phyloP scores from a whole-genome alignment of 805 yeast species.

The Wickerhamiella sorbophila region DNA sequence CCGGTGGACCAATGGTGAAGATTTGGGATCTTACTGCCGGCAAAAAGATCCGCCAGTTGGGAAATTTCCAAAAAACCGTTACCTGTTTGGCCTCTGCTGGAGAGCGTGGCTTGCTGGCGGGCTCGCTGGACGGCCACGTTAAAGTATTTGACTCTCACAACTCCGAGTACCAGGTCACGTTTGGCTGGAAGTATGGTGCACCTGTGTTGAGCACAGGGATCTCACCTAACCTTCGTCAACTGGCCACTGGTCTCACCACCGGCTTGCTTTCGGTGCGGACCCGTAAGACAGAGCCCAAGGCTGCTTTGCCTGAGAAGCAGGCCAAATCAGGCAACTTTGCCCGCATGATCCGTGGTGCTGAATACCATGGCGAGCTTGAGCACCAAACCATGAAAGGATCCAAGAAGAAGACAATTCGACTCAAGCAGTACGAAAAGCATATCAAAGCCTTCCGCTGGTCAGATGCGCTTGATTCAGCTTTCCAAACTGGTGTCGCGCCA shows the following conservation, averaged over 20 bases:
- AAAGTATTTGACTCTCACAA: slow-evolving; percentile 75
- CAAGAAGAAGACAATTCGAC: slow-evolving; percentile 36
- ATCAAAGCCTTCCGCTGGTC: slow-evolving; percentile 82
- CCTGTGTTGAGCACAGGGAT: slow-evolving; percentile 83
- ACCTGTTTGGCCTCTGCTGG: slow-evolving; percentile 67
- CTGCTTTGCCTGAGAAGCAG: slow-evolving; percentile 22
- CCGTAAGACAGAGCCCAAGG: slow-evolving; percentile 50
- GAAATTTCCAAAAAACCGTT: slow-evolving; percentile 86
- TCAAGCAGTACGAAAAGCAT: slow-evolving; percentile 70
- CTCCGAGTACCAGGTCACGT: slow-evolving; percentile 62
- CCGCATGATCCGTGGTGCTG: slow-evolving; percentile 80
- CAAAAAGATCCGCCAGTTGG: slow-evolving; percentile 50
- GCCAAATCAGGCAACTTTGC: slow-evolving; percentile 44
- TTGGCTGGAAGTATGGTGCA: slow-evolving; percentile 95
- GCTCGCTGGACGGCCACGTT: slow-evolving; percentile 94
- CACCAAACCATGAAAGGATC: slow-evolving; percentile 38
- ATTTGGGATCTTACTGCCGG: slow-evolving; percentile 89
- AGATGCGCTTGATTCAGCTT: slow-evolving; percentile 83
- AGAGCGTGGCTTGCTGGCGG: slow-evolving; percentile 72
- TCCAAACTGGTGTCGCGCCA: slow-evolving; percentile 59
- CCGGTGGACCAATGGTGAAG: slow-evolving; percentile 69
- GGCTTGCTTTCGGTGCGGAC: slow-evolving; percentile 85
- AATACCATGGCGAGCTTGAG: slow-evolving; percentile 81
- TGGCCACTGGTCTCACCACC: slow-evolving; percentile 82
- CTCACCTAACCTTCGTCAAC: slow-evolving; percentile 75